A percentile compares a stretch with the other conserved stretches of the same genome.
These are phyloP conservation scores for Desmodesmus armatus DNA, from an alignment of 139 green algal genomes.

Conservation along the genomic window DNA sequence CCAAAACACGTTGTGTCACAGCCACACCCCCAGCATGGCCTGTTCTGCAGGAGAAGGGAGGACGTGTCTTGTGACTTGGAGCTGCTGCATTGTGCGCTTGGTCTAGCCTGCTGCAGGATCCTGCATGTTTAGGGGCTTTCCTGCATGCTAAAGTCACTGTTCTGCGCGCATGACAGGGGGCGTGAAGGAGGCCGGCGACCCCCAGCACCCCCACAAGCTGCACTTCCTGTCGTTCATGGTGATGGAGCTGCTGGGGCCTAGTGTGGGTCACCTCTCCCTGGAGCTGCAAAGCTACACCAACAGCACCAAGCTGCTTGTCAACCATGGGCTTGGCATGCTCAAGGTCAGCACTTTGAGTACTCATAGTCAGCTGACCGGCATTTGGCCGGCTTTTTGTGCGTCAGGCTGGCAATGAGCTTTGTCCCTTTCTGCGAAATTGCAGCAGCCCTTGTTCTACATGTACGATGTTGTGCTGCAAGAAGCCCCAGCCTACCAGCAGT, in stretches of 20 bases:
- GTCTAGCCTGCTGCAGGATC: no score
- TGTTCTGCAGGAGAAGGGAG: no score
- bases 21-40: not conserved
- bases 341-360: not conserved
- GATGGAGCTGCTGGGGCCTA: slow-evolving; percentile 34
- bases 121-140: no score
- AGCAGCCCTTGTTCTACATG: no score
- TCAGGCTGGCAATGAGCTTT: no score
- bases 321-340: slow-evolving; percentile 23
- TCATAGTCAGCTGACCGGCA: no score
- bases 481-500: not conserved
- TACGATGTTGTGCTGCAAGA: not conserved
- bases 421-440: no score
- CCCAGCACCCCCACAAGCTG: slow-evolving; percentile 1
- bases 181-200: not conserved
- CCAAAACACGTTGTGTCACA: not conserved
- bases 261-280: not conserved
- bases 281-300: not conserved
- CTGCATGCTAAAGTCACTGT: no score
- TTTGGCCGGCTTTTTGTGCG: no score
- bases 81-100: no score
- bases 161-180: not conserved
- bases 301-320: slow-evolving; percentile 9
- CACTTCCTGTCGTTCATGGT: slow-evolving; percentile 25
- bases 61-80: no score